Conservation (phyloP, 306 rosid genomes). For the Lupinus albus region DNA sequence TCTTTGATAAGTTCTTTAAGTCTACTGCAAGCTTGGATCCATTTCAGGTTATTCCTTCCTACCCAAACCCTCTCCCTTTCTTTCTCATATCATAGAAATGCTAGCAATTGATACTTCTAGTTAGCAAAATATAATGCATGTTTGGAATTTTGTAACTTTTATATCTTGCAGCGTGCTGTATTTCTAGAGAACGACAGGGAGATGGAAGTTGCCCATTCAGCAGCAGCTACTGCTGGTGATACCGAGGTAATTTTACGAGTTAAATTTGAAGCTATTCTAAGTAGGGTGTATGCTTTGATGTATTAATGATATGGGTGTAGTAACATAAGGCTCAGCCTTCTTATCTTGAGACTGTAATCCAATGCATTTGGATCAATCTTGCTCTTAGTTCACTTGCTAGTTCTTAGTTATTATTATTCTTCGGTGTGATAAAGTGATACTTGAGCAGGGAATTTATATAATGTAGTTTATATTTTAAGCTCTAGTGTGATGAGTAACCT, state of each 20-base stretch:
- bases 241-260: conserved; percentile 61
- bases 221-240: conserved; percentile 92
- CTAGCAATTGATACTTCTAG: conserved; percentile 4
- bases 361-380: not conserved
- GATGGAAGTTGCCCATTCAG: conserved; percentile 91
- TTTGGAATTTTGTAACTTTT: conserved; percentile 22
- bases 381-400: conserved; percentile 25
- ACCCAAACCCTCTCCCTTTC: conserved; percentile 26
- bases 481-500: conserved; percentile 10
- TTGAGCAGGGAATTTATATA: not conserved
- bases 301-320: conserved; percentile 13
- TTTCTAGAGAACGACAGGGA: conserved; percentile 84
- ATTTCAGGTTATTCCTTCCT: conserved; percentile 59
- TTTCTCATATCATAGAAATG: conserved; percentile 7
- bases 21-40: conserved; percentile 80
- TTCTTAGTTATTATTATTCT: not conserved
- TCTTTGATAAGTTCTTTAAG: conserved; percentile 79
- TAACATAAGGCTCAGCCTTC: not conserved
- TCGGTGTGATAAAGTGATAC: conserved; percentile 10
- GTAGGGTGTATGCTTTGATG: not conserved
- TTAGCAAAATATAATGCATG: conserved; percentile 17
- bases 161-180: conserved; percentile 68
- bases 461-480: not conserved
- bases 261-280: not conserved
- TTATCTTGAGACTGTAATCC: conserved; percentile 27